Evolutionary conservation across 2,329 filamentous ascomycete species (phyloP).

Genomic region (Botrytis byssoidea): DNA sequence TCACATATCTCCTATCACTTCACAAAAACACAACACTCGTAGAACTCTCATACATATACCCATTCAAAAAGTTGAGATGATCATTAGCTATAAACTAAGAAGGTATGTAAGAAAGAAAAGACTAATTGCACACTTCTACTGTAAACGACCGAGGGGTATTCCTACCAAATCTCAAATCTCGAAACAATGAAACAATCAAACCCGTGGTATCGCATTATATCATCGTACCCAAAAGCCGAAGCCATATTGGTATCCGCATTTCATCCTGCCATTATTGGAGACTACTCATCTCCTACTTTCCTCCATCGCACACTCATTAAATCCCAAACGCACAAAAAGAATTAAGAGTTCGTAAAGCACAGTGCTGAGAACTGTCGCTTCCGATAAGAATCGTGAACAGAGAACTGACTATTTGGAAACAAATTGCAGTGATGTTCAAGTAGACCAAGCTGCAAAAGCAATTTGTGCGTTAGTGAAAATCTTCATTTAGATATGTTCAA

Average conservation of each 20-base stretch:
- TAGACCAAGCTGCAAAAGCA: conserved; percentile 38
- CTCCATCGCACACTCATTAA: neutral
- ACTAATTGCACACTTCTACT: neutral
- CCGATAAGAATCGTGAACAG: neutral
- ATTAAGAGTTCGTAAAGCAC: neutral
- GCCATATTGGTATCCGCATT: neutral
- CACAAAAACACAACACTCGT: neutral
- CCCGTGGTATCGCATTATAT: neutral
- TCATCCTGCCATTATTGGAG: neutral
- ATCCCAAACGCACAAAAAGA: neutral
- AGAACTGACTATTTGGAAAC: neutral
- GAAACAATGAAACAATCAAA: conserved; percentile 1
- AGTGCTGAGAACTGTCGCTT: neutral
- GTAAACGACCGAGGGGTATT: conserved; percentile 9
- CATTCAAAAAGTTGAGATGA: neutral
- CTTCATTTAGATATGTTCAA: conserved; percentile 74
- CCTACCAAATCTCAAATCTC: neutral
- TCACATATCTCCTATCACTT: neutral
- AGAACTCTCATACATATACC: neutral
- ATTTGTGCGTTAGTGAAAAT: conserved; percentile 29
- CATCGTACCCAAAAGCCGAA: neutral
- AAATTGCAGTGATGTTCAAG: conserved; percentile 18
- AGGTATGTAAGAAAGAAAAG: neutral
- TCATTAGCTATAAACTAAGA: conserved; percentile 5
- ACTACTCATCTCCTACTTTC: too few species aligned